Evolutionary conservation across 352 stramenopile genomes (phyloP), one percentile per base, ranked within the genome.

Genomic region (Plasmopara muralis): DNA sequence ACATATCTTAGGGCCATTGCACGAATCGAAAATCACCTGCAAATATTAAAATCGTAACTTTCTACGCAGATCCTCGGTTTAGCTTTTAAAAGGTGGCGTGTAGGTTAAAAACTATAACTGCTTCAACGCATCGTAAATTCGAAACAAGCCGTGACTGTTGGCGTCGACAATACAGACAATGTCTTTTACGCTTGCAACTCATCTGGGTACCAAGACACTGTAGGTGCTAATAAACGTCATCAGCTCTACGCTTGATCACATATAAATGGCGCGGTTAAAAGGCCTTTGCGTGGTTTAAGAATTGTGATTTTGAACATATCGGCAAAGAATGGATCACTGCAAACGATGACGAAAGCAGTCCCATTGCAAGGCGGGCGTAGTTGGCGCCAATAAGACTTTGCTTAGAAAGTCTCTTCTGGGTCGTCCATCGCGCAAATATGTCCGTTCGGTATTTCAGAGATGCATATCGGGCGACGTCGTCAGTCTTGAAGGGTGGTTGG

Each of bases 41-140:
- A 5, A 34, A 7, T 13, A 8, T 25, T 9, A 33, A 5, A 41
- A 37, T n/a, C 48, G 39, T 5, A 54, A 54, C 15, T 40, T 41
- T 16, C 10, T 31, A 13, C 42, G n/a, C 2, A 54, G 13, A 54
- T 28, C 0, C 5, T 57, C 18, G 18, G 30, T 6, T 37, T 55
- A 25, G 47, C 42, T n/a, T 47, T 39, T 7, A 31, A 20, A n/a
- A 7, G 47, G 48, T 31, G 49, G 49, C 5, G 40, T 56, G 35
- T 52, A 43, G 33, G 41, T 46, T 1, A 55, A 60, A 31, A 60
- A 60, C 40, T 9, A 55, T 14, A 60, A 60, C 40, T 13, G 50
- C n/a, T 46, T 46, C 34, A 61, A 61, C 40, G 44, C 53, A 4
- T 48, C 5, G 13, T 16, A 9, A 4, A 55, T 8, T 14, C 49